phyloP scores from a whole-genome alignment of 371 early-diverging fungal species.

The Haplosporangium sp. region DNA sequence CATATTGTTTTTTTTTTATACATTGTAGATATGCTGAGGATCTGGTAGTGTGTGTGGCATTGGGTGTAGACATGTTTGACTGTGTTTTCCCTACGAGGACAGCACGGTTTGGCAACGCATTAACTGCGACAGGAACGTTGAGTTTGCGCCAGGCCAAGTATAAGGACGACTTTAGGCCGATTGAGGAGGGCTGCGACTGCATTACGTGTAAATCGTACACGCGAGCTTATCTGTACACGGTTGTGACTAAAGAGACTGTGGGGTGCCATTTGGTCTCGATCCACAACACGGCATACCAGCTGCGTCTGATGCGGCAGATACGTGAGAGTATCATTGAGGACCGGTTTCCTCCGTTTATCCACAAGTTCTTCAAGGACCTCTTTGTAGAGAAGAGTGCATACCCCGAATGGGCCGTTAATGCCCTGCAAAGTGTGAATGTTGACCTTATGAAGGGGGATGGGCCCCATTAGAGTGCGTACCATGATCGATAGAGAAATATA shows the following conservation, averaged over 20 bases:
- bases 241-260: constrained; percentile 88
- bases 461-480: background rate
- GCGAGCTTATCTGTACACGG: constrained; percentile 79
- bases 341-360: constrained; percentile 84
- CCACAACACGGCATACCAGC: constrained; percentile 94
- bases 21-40: constrained; percentile 92
- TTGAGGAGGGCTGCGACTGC: constrained; percentile 90
- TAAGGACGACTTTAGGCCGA: constrained; percentile 77
- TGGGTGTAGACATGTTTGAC: constrained; percentile 98
- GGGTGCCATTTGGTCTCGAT: constrained; percentile 90
- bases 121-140: constrained; percentile 85
- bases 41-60: constrained; percentile 91
- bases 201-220: constrained; percentile 88
- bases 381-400: constrained; percentile 75
- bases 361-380: constrained; percentile 76
- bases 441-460: constrained; percentile 60
- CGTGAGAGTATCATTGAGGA: constrained; percentile 82
- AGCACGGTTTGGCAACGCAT: constrained; percentile 94
- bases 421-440: constrained; percentile 82
- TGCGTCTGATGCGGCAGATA: constrained; percentile 87
- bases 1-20: background rate
- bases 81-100: constrained; percentile 98
- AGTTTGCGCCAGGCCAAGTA: constrained; percentile 72
- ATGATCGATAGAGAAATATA: background rate
- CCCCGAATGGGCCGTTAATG: constrained; percentile 91